Evolutionary conservation across 108 stramenopile genomes (phyloP).

Genomic region (Chaetoceros muelleri): DNA sequence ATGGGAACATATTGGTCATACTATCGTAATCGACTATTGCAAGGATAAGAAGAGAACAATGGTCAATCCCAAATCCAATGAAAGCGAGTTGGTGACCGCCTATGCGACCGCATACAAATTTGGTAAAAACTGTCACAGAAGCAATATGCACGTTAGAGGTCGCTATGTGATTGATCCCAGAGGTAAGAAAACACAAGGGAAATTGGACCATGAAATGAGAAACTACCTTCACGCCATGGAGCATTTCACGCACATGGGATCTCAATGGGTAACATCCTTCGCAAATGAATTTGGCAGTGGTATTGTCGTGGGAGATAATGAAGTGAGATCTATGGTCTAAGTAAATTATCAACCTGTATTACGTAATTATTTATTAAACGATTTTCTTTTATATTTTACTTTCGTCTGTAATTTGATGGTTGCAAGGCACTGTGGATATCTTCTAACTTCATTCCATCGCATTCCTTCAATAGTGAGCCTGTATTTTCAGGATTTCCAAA

Average conservation of each 20-base stretch:
- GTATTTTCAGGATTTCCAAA: slow-evolving; percentile 40
- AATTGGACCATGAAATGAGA: background rate
- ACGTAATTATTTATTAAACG: too few relatives aligned
- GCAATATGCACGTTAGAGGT: slow-evolving; percentile 4
- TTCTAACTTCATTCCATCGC: slow-evolving; percentile 62
- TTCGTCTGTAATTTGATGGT: too few relatives aligned
- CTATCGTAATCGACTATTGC: slow-evolving; percentile 17
- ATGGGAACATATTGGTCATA: slow-evolving; percentile 46
- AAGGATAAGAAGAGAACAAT: slow-evolving; percentile 6
- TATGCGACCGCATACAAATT: slow-evolving; percentile 7
- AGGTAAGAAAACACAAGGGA: background rate
- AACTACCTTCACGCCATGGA: background rate
- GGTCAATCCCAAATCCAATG: slow-evolving; percentile 6
- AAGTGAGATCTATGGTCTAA: slow-evolving; percentile 1
- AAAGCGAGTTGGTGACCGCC: background rate
- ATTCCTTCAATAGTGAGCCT: slow-evolving; percentile 35
- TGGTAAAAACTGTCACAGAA: slow-evolving; percentile 11
- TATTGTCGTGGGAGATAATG: background rate
- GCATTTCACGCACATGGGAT: background rate
- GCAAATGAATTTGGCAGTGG: background rate
- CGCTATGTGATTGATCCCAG: background rate
- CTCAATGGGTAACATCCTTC: background rate
- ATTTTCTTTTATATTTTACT: too few relatives aligned
- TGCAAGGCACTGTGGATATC: slow-evolving; percentile 58
- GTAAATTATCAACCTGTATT: too few relatives aligned